Conservation (phyloP, 768 basidiomycete species). For the Brasilioporus rufonigricans region DNA sequence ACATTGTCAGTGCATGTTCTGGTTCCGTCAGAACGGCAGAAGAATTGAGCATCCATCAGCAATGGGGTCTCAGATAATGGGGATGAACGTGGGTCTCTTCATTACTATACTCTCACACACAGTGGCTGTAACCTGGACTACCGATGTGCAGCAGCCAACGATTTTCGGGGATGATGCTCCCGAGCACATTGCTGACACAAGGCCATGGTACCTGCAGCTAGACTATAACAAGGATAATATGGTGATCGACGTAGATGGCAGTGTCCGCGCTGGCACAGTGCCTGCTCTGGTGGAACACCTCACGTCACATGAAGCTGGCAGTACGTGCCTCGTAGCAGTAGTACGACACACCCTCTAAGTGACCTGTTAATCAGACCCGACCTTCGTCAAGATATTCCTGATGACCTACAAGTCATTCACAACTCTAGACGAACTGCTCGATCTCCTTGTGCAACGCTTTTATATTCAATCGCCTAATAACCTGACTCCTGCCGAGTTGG, state of each 20-base stretch:
- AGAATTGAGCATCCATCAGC: slow-evolving; percentile 16
- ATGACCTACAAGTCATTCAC: slow-evolving; percentile 97
- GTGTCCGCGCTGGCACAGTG: slow-evolving; percentile 84
- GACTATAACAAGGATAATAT: slow-evolving; percentile 81
- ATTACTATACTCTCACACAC: neutral
- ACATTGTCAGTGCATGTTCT: slow-evolving; percentile 25
- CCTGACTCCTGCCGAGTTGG: slow-evolving; percentile 56
- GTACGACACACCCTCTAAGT: too few species aligned
- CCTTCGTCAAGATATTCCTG: slow-evolving; percentile 85
- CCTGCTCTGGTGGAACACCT: slow-evolving; percentile 84
- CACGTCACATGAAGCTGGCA: slow-evolving; percentile 86
- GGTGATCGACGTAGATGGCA: slow-evolving; percentile 78
- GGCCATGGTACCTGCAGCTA: slow-evolving; percentile 84
- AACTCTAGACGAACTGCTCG: slow-evolving; percentile 76
- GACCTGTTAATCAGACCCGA: slow-evolving; percentile 50
- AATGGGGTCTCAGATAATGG: slow-evolving; percentile 23
- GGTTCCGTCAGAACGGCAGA: slow-evolving; percentile 20
- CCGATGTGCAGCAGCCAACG: slow-evolving; percentile 56
- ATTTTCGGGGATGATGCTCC: slow-evolving; percentile 64
- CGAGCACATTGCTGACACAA: slow-evolving; percentile 41
- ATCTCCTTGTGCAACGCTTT: slow-evolving; percentile 81
- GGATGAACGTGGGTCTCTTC: slow-evolving; percentile 21
- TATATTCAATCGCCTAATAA: slow-evolving; percentile 70
- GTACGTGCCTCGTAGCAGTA: slow-evolving; percentile 42
- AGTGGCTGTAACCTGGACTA: slow-evolving; percentile 16